Percentiles rank a stretch among this genome's conserved stretches.
phyloP scores from a whole-genome alignment of 2,329 filamentous ascomycete genomes.

The Epichloe scottii region DNA sequence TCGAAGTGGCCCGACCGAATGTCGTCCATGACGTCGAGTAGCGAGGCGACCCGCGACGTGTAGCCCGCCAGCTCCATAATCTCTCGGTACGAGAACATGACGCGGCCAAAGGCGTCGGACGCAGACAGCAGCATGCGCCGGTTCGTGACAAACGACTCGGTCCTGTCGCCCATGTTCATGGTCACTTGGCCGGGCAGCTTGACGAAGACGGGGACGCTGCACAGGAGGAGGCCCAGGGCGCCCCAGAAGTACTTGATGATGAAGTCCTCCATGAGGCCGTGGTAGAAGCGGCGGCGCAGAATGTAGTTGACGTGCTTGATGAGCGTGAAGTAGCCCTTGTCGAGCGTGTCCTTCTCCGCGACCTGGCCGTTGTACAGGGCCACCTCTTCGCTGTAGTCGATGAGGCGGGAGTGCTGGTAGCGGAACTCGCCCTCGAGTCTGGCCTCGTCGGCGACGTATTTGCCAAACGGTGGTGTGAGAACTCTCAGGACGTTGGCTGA shows the following conservation, averaged over 20 bases:
- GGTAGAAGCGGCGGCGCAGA: slow-evolving; percentile 77
- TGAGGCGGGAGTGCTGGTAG: slow-evolving; percentile 86
- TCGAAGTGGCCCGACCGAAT: slow-evolving; percentile 83
- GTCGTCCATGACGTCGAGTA: slow-evolving; percentile 90
- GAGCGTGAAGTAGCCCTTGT: slow-evolving; percentile 97
- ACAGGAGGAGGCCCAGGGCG: slow-evolving; percentile 78
- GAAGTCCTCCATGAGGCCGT: slow-evolving; percentile 99
- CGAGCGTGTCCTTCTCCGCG: slow-evolving; percentile 88
- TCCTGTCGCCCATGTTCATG: slow-evolving; percentile 57
- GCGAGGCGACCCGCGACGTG: slow-evolving; percentile 78
- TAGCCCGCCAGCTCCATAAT: slow-evolving; percentile 93
- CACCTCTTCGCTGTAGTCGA: slow-evolving; percentile 92
- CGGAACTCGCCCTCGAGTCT: slow-evolving; percentile 90
- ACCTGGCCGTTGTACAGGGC: slow-evolving; percentile 86
- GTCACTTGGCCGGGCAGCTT: slow-evolving; percentile 63
- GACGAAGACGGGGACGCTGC: slow-evolving; percentile 92
- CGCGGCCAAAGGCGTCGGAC: slow-evolving; percentile 85
- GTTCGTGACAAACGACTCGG: slow-evolving; percentile 82
- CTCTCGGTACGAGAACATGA: slow-evolving; percentile 98
- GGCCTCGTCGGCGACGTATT: slow-evolving; percentile 94
- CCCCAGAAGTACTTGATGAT: slow-evolving; percentile 99
- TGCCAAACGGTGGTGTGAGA: slow-evolving; percentile 89
- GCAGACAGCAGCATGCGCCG: slow-evolving; percentile 81
- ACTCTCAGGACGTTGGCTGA: slow-evolving; percentile 89
- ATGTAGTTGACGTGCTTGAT: slow-evolving; percentile 99